Evolutionary conservation across 257 asterid genomes (phyloP).

Genomic region (Dorcoceras hygrometricum): DNA sequence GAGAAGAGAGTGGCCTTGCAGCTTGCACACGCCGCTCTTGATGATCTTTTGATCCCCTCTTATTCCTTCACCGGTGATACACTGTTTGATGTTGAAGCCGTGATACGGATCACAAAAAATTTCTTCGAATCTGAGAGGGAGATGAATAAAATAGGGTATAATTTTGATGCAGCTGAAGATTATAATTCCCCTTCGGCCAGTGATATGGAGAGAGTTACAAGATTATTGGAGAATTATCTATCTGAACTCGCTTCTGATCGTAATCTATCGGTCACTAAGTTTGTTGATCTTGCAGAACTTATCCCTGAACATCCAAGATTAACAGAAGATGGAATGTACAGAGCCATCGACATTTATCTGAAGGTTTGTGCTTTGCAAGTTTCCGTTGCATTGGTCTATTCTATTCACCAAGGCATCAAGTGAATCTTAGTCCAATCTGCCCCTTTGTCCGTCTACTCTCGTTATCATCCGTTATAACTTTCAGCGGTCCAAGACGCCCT

Average conservation of each 20-base stretch:
- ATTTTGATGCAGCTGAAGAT: constrained; percentile 37
- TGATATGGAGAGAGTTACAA: constrained; percentile 53
- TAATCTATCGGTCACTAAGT: constrained; percentile 51
- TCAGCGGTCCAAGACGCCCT: too few species aligned
- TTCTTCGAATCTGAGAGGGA: constrained; percentile 58
- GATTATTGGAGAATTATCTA: constrained; percentile 64
- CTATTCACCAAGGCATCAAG: not conserved
- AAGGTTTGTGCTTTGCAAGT: constrained; percentile 42
- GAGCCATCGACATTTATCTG: constrained; percentile 81
- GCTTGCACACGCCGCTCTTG: constrained; percentile 75
- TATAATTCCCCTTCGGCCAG: constrained; percentile 30
- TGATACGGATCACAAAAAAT: constrained; percentile 58
- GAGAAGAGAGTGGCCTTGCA: constrained; percentile 77
- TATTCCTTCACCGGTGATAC: constrained; percentile 69
- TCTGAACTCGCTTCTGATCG: constrained; percentile 74
- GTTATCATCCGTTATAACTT: not conserved
- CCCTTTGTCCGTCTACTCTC: too few species aligned
- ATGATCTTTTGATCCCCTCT: constrained; percentile 72
- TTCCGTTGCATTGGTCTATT: too few species aligned
- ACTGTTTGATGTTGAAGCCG: constrained; percentile 67
- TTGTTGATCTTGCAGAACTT: constrained; percentile 56
- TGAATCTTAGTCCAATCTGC: not conserved
- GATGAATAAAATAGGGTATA: constrained; percentile 26
- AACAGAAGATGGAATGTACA: constrained; percentile 83
- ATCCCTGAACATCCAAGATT: constrained; percentile 61